Evolutionary conservation across 2,329 filamentous ascomycete species (phyloP), one percentile per base, ranked within the genome.

Genomic region (Calonectria honghensis): DNA sequence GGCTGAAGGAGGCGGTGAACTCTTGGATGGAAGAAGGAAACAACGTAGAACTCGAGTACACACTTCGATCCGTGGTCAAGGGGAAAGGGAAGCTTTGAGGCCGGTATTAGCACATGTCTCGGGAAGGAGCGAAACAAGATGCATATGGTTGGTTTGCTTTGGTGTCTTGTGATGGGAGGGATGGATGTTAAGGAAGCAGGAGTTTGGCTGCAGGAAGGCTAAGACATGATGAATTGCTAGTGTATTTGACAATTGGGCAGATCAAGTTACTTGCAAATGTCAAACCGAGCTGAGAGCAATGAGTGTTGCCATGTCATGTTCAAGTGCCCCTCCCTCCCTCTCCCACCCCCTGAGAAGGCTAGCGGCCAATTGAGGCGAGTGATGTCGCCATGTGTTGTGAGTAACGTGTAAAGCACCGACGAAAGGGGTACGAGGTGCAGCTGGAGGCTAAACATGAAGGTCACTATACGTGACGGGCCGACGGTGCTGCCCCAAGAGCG

Each of bases 31-130:
- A 66, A 31, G 70, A 39, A 35, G 66, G 67, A 2, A 69, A 67
- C 52, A 68, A 41, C 0, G 39, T 72, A n/a, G 70, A 77, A 41
- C 77, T 83, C 29, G 79, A 82, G 72, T 82, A 82, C 71, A 79
- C 65, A 41, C 63, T 83, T 45, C 76, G 65, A 50, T 76, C 79
- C 50, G 74, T 63, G 69, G 81, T 70, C 9, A 83, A 82, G 68
- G 82, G 81, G 16, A 83, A 83, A 74, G 68, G 72, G 20, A 77
- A 50, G 59, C 71, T 52, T 18, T 78, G 75, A 75, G 50, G 51
- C 64, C n/a, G 63, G 54, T 35, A 31, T 50, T 51, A 31, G 32
- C n/a, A 61, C 64, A 61, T 67, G 61, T 76, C 73, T 76, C 57
- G 72, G 72, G 52, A 39, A 35, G 48, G 61, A 61, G 70, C 72